Conservation (phyloP, 768 basidiomycete species). For the Russula lepida region DNA sequence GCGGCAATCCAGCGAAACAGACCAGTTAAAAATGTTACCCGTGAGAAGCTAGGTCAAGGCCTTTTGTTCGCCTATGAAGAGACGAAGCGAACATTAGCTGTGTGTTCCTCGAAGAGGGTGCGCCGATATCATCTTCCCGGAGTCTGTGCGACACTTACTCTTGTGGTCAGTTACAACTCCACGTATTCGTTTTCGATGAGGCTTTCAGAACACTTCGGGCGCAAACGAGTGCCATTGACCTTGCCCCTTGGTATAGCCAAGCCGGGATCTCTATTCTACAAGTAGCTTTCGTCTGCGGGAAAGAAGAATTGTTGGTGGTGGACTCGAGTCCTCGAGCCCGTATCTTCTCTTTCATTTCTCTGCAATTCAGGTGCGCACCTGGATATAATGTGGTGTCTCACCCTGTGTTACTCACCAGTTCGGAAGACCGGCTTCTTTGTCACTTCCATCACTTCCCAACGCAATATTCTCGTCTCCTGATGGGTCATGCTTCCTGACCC, state of each 20-base stretch:
- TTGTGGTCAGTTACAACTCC: slow-evolving; percentile 28
- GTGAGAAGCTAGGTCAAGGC: slow-evolving; percentile 39
- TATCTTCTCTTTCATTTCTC: slow-evolving; percentile 46
- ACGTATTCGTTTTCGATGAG: slow-evolving; percentile 44
- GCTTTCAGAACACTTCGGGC: slow-evolving; percentile 33
- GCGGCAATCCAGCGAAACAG: neutral
- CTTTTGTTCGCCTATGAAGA: slow-evolving; percentile 46
- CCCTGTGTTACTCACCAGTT: neutral
- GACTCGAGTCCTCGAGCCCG: slow-evolving; percentile 37
- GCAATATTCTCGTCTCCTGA: slow-evolving; percentile 42
- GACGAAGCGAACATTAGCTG: slow-evolving; percentile 38
- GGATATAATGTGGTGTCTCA: neutral
- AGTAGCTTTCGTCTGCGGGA: slow-evolving; percentile 40
- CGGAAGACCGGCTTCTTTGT: slow-evolving; percentile 37
- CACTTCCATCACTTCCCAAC: slow-evolving; percentile 30
- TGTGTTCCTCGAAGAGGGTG: slow-evolving; percentile 40
- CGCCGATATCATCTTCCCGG: neutral
- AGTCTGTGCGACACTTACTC: neutral
- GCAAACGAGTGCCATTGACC: slow-evolving; percentile 34
- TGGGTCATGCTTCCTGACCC: slow-evolving; percentile 42
- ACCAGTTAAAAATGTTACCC: slow-evolving; percentile 27
- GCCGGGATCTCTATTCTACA: slow-evolving; percentile 25
- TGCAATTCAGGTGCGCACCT: slow-evolving; percentile 41
- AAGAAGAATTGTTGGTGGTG: slow-evolving; percentile 45
- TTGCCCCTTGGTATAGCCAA: slow-evolving; percentile 37